Percentiles rank a stretch among this genome's conserved stretches.
phyloP scores from a whole-genome alignment of 2,329 filamentous ascomycete species.

The Helotiales sp. region DNA sequence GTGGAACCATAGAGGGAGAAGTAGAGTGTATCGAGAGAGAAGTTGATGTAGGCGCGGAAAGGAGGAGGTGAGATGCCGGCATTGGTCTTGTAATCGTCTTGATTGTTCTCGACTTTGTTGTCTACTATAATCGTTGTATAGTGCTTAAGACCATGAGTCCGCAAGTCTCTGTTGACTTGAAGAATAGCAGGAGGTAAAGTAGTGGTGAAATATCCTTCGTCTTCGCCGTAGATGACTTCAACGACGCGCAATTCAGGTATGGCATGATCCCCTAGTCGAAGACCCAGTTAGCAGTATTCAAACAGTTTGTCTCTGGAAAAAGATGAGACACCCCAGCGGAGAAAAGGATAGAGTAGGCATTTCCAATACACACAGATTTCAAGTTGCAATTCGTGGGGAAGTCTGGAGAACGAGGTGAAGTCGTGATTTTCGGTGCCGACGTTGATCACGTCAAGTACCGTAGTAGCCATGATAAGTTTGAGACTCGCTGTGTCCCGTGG shows the following conservation, averaged over 20 bases:
- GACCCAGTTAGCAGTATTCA: too few species aligned
- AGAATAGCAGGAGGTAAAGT: neutral
- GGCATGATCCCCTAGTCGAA: neutral
- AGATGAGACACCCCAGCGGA: too few species aligned
- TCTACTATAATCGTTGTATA: neutral
- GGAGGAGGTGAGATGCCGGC: neutral
- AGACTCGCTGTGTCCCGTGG: too few species aligned
- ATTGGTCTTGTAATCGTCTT: neutral
- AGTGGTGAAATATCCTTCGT: neutral
- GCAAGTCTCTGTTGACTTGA: neutral
- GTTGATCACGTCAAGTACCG: too few species aligned
- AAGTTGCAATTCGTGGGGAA: too few species aligned
- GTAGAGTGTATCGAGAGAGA: neutral
- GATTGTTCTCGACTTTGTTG: neutral
- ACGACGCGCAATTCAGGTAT: neutral
- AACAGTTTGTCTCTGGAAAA: too few species aligned
- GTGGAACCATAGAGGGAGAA: neutral
- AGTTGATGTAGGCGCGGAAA: neutral
- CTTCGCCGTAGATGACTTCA: neutral
- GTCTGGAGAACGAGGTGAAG: too few species aligned
- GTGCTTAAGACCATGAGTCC: neutral
- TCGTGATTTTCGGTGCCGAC: too few species aligned
- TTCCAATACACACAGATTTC: too few species aligned
- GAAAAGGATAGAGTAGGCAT: too few species aligned
- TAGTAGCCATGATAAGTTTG: too few species aligned